Percentiles rank a stretch among this genome's conserved stretches.
Evolutionary conservation across 2,329 filamentous ascomycete species (phyloP).

Genomic region (Leptographium wingfieldii): DNA sequence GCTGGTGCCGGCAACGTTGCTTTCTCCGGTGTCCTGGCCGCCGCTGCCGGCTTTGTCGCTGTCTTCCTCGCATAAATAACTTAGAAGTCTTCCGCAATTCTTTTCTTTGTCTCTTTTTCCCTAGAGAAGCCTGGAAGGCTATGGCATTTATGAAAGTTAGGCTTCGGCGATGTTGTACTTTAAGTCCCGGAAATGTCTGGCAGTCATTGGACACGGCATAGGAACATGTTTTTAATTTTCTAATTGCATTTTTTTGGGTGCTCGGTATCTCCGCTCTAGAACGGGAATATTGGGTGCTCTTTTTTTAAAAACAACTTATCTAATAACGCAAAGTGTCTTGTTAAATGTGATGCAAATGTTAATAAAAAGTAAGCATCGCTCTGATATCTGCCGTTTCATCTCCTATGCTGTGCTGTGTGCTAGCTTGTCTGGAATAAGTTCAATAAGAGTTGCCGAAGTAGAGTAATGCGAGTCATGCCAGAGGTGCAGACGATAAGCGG

Average conservation of each 20-base stretch:
- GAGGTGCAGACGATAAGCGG: too few relatives aligned
- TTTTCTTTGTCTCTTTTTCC: conserved; percentile 16
- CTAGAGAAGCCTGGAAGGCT: conserved; percentile 26
- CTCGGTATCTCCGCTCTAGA: conserved; percentile 4
- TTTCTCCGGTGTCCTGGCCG: conserved; percentile 42
- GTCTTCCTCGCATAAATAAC: conserved; percentile 39
- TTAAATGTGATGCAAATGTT: not conserved
- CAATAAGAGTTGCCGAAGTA: too few relatives aligned
- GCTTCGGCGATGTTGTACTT: not conserved
- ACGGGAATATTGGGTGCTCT: conserved; percentile 6
- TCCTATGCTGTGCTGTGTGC: too few relatives aligned
- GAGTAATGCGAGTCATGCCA: too few relatives aligned
- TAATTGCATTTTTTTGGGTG: conserved; percentile 26
- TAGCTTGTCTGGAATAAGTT: too few relatives aligned
- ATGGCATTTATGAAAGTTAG: conserved; percentile 17
- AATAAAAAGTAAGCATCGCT: not conserved
- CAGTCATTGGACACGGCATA: conserved; percentile 11
- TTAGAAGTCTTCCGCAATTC: not conserved
- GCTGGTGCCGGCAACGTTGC: conserved; percentile 40
- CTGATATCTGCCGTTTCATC: too few relatives aligned
- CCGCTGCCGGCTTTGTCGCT: conserved; percentile 40
- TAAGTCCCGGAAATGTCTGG: not conserved
- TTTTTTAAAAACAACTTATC: conserved; percentile 8
- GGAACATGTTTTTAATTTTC: conserved; percentile 32
- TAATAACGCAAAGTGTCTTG: not conserved